Percentiles rank a stretch among this genome's conserved stretches.
These are phyloP conservation scores for Blepharisma undulans DNA, from an alignment of 169 alveolate genomes.

Conservation along the genomic window DNA sequence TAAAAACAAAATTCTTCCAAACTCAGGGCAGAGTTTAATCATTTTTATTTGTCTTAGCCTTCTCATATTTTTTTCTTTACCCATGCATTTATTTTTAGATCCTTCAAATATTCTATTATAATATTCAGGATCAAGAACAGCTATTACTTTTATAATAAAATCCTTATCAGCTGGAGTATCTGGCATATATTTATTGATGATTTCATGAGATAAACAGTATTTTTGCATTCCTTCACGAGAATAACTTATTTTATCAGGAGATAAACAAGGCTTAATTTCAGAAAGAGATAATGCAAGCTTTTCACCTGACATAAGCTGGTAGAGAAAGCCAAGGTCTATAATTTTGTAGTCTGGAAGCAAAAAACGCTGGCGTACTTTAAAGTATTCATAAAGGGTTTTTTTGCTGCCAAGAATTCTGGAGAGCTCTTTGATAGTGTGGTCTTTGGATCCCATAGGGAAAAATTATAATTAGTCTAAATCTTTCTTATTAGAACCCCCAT, in stretches of 20 bases:
- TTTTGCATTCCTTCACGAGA: not conserved
- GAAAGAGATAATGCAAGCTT: not conserved
- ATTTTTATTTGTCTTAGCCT: too few species aligned
- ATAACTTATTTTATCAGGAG: not conserved
- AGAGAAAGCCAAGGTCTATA: not conserved
- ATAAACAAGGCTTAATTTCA: not conserved
- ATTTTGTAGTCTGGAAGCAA: not conserved
- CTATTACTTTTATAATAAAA: not conserved
- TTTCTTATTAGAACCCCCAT: too few species aligned
- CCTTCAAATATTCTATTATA: not conserved
- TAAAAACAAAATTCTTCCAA: too few species aligned
- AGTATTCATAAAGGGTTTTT: not conserved
- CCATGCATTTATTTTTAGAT: not conserved
- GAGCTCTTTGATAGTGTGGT: not conserved
- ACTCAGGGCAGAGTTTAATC: too few species aligned
- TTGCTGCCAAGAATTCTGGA: not conserved
- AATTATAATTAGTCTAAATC: too few species aligned
- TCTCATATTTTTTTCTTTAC: too few species aligned
- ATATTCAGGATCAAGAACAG: not conserved
- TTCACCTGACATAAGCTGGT: not conserved
- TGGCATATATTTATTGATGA: not conserved
- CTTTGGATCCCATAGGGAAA: too few species aligned
- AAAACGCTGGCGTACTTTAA: not conserved
- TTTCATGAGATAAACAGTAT: not conserved
- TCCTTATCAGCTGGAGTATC: not conserved